Conservation (phyloP, 2,329 filamentous ascomycete genomes). For the Penicillium frequentans region DNA sequence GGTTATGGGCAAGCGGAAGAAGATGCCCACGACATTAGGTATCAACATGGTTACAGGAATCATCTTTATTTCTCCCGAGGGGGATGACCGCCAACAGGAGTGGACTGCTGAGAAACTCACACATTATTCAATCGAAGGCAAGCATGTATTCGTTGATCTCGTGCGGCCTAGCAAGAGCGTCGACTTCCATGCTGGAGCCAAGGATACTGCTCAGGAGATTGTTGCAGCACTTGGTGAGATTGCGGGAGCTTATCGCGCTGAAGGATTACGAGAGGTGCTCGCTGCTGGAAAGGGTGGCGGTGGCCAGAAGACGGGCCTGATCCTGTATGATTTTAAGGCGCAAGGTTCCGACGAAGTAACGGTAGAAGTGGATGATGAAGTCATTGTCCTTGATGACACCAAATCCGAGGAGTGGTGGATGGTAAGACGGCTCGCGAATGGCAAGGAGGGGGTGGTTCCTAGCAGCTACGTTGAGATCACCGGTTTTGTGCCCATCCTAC, state of each 20-base stretch:
- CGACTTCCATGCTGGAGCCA: conserved; percentile 95
- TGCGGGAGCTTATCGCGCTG: conserved; percentile 80
- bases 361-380: conserved; percentile 85
- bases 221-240: conserved; percentile 84
- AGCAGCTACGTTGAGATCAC: conserved; percentile 94
- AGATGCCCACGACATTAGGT: conserved; percentile 96
- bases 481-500: conserved; percentile 58
- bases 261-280: conserved; percentile 78
- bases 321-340: conserved; percentile 95
- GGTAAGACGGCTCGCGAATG: conserved; percentile 84
- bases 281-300: conserved; percentile 70
- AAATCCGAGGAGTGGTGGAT: conserved; percentile 99
- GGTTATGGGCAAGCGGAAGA: conserved; percentile 95
- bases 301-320: conserved; percentile 74
- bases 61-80: conserved; percentile 85
- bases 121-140: conserved; percentile 97
- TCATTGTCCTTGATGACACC: conserved; percentile 81
- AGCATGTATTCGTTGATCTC: conserved; percentile 94
- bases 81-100: conserved; percentile 82
- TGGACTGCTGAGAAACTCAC: conserved; percentile 94
- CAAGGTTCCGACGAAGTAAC: conserved; percentile 97
- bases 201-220: conserved; percentile 95
- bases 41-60: conserved; percentile 85
- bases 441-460: conserved; percentile 92
- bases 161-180: conserved; percentile 90